Evolutionary conservation across 768 basidiomycete genomes (phyloP).

Genomic region (Lactarius pseudohatsudake): DNA sequence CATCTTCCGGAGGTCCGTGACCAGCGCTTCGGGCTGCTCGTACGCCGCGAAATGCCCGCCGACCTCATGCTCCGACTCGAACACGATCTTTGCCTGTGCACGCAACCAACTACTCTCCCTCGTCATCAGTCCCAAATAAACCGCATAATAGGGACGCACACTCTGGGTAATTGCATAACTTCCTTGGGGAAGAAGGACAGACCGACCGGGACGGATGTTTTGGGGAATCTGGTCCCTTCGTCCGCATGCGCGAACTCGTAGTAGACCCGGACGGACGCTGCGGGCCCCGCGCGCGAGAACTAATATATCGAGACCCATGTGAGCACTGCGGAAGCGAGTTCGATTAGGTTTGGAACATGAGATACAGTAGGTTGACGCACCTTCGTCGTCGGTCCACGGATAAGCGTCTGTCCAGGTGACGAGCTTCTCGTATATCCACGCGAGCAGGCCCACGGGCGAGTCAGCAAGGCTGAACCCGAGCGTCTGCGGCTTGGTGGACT

Average conservation of each 20-base stretch:
- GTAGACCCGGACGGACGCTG: slow-evolving; percentile 30
- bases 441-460: slow-evolving; percentile 27
- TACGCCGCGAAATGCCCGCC: slow-evolving; percentile 7
- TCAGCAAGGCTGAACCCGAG: slow-evolving; percentile 48
- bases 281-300: slow-evolving; percentile 41
- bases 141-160: slow-evolving; percentile 36
- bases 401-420: slow-evolving; percentile 33
- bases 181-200: slow-evolving; percentile 55
- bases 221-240: background rate
- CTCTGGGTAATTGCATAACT: slow-evolving; percentile 34
- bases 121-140: background rate
- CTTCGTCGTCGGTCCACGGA: slow-evolving; percentile 50
- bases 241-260: slow-evolving; percentile 41
- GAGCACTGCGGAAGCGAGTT: slow-evolving; percentile 40
- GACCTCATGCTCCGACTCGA: slow-evolving; percentile 46
- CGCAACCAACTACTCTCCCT: slow-evolving; percentile 26
- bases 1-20: slow-evolving; percentile 8
- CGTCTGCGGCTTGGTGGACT: slow-evolving; percentile 37
- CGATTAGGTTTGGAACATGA: too few relatives aligned
- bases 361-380: slow-evolving; percentile 32
- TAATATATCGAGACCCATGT: slow-evolving; percentile 60
- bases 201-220: slow-evolving; percentile 44
- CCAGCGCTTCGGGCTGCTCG: background rate
- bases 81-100: slow-evolving; percentile 43
- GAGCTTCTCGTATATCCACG: slow-evolving; percentile 33